Evolutionary conservation across 768 basidiomycete genomes (phyloP), one percentile per base, ranked within the genome.

Genomic region (Vishniacozyma victoriae): DNA sequence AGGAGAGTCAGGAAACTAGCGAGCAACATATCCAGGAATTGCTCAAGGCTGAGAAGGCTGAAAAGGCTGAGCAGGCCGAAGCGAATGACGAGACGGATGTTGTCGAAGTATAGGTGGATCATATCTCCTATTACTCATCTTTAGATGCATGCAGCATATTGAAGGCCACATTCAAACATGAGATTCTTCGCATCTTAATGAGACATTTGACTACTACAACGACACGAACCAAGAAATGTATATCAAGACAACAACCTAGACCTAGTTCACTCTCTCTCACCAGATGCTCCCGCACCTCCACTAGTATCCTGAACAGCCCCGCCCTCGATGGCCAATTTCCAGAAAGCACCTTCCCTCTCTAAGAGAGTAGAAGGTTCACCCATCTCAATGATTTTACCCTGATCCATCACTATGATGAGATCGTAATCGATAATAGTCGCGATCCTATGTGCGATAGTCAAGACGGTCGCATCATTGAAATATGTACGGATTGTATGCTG

Each of bases 381-480:
- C 27, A 66, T 69, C 39, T 71, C 70, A 1, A 71, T 46, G 9
- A 69, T 67, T 29, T 59, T 42, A 5, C 69, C 69, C 20, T 69
- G 76, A 49, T 82, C 82, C 23, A 93, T 80, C 15, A 92, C 90
- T 59, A 87, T 83, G 26, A 95, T 86, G 33, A 86, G 78, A 71
- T 96, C 88, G 61, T 91, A 92, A 12, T 80, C 78, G 52, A 91
- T 82, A 60, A 93, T 90, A 1, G 91, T 93, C 37, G 82, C 79
- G 43, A 93, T 73, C 20, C 91, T 84, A 71, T 93, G 87, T 52
- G 86, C 86, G 52, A 92, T 91, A 70, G 86, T 89, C 14, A 92
- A 72, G 46, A 92, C 79, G 0, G 91, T 93, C 55, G 83, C 82
- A 68, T 89, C 83, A 36, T 78, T 74, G 75, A 93, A 96, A 74